Base-by-base conservation (phyloP, 1,139 yeast species). In the Arxiozyma slooffiae region DNA sequence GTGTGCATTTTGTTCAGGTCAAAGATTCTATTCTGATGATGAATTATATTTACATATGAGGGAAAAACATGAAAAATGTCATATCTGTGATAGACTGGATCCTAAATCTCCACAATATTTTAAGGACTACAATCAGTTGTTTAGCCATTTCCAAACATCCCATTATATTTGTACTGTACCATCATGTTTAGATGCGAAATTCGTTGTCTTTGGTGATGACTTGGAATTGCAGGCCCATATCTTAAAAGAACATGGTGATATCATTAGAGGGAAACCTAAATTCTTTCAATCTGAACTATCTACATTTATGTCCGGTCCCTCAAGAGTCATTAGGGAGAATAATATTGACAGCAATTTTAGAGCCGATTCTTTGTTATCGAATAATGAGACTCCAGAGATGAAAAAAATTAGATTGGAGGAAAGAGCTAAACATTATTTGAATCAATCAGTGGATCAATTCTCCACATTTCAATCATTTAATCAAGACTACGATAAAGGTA, bases 201-300 rank as follows among this genome's bases (percentile, higher is more conserved):
- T 92, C 69, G 94, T 94, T 38, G 98, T 92, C 1, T 92, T 92
- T 63, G 77, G 83, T 34, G 92, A 89, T 57, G 95, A 87, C 52
- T 71, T 89, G 55, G 97, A 89, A 60, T 72, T 92, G 49, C 83
- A 87, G 48, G 94, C 95, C 1, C 98, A 92, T 67, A 83, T 88
- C 82, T 71, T 88, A 48, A 80, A 81, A 57, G 92, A 85, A 56
- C 98, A 92, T 67, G 84, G 90, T 4, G 78, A 79, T 3, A 58
- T 73, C 57, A 58, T 66, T 49, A 76, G 79, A n/a, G 76, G 77
- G 1, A 75, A 74, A 48, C 72, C 71, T 41, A 71, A 57, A 49
- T 56, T 77, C 38, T 84, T 79, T 62, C 85, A 81, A 49, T 80
- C 88, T 1, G 88, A 81, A 59, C 69, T 88, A 44, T 80, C 89